These are phyloP conservation scores for Colletotrichum tanaceti DNA, from an alignment of 2,329 filamentous ascomycete genomes.

Conservation along the genomic window DNA sequence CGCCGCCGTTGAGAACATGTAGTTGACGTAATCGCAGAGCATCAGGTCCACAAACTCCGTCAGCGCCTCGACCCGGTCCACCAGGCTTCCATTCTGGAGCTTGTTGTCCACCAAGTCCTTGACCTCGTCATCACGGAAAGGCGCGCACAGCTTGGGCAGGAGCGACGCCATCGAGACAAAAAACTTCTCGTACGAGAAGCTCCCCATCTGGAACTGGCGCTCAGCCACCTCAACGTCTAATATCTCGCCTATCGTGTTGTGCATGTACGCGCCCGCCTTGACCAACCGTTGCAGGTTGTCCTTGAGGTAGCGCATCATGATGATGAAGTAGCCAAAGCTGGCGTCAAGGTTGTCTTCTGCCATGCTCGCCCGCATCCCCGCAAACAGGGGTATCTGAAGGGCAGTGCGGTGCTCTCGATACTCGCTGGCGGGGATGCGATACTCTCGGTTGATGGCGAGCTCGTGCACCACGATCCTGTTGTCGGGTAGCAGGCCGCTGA, in stretches of 20 bases:
- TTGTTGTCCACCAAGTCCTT: conserved; percentile 74
- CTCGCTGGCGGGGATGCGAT: conserved; percentile 73
- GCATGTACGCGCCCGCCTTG: conserved; percentile 77
- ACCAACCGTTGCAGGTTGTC: conserved; percentile 79
- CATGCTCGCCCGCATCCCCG: conserved; percentile 73
- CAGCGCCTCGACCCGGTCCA: conserved; percentile 80
- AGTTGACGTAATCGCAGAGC: conserved; percentile 85
- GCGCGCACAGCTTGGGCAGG: conserved; percentile 82
- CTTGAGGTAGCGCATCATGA: conserved; percentile 77
- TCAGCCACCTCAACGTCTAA: conserved; percentile 78
- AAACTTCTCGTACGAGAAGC: conserved; percentile 84
- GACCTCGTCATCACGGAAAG: conserved; percentile 81
- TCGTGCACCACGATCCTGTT: conserved; percentile 84
- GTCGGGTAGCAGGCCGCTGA: conserved; percentile 71
- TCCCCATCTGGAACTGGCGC: conserved; percentile 75
- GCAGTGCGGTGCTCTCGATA: conserved; percentile 67
- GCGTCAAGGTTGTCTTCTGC: conserved; percentile 72
- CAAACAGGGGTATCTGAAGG: conserved; percentile 61
- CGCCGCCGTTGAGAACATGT: conserved; percentile 77
- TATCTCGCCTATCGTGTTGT: conserved; percentile 79
- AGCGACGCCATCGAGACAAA: conserved; percentile 81
- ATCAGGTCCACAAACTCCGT: conserved; percentile 81
- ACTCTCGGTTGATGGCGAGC: conserved; percentile 82
- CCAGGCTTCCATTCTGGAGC: conserved; percentile 70
- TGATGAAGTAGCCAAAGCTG: conserved; percentile 74